A percentile compares a stretch with the other conserved stretches of the same genome.
phyloP scores from a whole-genome alignment of 305 asterid genomes.

The Fraxinus albicans region DNA sequence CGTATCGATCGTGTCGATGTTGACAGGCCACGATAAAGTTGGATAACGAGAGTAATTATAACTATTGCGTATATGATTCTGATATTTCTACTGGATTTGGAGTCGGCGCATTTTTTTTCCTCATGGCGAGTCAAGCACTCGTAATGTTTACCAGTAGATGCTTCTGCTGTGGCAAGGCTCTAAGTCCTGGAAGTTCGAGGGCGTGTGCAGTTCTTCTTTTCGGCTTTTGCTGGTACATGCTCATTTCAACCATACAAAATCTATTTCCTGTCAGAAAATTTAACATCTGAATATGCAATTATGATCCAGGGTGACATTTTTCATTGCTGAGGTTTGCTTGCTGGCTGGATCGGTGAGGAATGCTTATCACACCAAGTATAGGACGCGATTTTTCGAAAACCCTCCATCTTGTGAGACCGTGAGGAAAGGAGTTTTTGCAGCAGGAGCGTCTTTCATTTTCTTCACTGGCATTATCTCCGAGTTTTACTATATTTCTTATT shows the following conservation, averaged over 20 bases:
- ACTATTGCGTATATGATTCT: conserved; percentile 65
- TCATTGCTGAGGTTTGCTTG: conserved; percentile 86
- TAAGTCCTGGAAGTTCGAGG: conserved; percentile 87
- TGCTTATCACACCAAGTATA: conserved; percentile 87
- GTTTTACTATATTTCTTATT: conserved; percentile 62
- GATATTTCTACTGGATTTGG: conserved; percentile 90
- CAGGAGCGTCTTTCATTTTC: conserved; percentile 81
- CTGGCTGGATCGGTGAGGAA: conserved; percentile 91
- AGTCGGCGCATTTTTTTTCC: conserved; percentile 82
- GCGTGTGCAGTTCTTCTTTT: conserved; percentile 85
- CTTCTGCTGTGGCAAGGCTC: conserved; percentile 81
- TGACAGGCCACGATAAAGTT: conserved; percentile 45
- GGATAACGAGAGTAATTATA: conserved; percentile 42
- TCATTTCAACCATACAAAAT: background rate
- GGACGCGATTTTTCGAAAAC: conserved; percentile 32
- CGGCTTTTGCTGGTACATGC: conserved; percentile 72
- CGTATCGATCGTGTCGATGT: conserved; percentile 5
- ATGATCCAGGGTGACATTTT: conserved; percentile 64
- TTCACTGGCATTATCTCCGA: conserved; percentile 70
- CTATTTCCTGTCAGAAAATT: background rate
- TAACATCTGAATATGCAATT: background rate
- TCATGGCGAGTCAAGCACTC: conserved; percentile 68
- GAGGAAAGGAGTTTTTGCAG: conserved; percentile 88
- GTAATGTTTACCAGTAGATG: conserved; percentile 78
- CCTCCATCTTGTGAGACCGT: conserved; percentile 82